Conservation (phyloP, 2,329 filamentous ascomycete genomes). For the Aureobasidium vineae region DNA sequence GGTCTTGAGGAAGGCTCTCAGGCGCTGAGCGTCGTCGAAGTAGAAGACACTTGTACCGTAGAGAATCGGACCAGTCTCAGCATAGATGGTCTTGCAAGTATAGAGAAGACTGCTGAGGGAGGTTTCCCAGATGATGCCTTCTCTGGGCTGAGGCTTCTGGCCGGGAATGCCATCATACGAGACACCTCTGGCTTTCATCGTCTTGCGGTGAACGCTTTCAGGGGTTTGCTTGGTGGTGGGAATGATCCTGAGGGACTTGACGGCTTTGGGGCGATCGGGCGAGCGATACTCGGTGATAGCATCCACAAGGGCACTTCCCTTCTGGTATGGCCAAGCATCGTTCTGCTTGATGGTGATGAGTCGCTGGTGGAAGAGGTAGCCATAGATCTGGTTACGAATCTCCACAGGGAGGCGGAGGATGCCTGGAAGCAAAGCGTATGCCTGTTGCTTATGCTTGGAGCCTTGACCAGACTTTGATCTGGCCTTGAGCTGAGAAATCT, state of each 20-base stretch:
- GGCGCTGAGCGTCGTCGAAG: slow-evolving; percentile 23
- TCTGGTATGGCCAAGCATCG: background rate
- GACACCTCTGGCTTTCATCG: background rate
- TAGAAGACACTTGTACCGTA: slow-evolving; percentile 16
- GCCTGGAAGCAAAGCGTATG: background rate
- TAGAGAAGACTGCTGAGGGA: background rate
- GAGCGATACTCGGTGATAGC: background rate
- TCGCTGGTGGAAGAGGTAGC: background rate
- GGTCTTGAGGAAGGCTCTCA: slow-evolving; percentile 17
- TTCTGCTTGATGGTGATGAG: slow-evolving; percentile 9
- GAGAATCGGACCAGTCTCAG: background rate
- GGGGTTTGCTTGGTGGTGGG: background rate
- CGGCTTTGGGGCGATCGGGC: background rate
- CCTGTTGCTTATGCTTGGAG: background rate
- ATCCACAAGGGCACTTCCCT: background rate
- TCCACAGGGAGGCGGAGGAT: slow-evolving; percentile 11
- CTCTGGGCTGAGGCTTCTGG: background rate
- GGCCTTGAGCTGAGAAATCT: background rate
- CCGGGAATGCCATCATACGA: slow-evolving; percentile 7
- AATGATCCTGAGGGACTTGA: slow-evolving; percentile 1
- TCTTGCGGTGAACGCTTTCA: background rate
- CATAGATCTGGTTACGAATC: slow-evolving; percentile 23
- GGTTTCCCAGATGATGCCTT: slow-evolving; percentile 3
- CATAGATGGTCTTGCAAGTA: slow-evolving; percentile 3
- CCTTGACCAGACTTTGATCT: background rate